These are phyloP conservation scores for Cyberlindnera mrakii DNA, from an alignment of 805 yeast genomes.

Conservation along the genomic window DNA sequence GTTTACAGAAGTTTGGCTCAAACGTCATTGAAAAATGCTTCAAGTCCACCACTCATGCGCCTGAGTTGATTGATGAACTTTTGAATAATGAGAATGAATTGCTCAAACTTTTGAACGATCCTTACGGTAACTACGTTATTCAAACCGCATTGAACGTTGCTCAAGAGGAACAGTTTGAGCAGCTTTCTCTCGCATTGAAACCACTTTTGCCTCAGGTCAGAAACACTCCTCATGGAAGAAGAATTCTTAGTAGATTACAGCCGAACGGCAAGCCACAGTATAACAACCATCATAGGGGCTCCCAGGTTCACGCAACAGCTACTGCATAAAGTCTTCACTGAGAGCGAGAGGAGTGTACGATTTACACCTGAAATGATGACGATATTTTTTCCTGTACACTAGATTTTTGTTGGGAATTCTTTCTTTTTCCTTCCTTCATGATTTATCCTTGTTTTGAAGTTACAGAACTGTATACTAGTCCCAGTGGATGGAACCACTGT, in stretches of 20 bases:
- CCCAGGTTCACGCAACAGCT: too few species aligned
- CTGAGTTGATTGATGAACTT: constrained; percentile 47
- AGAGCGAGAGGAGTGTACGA: too few species aligned
- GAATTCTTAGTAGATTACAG: constrained; percentile 68
- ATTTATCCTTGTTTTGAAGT: background rate
- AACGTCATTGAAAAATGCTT: constrained; percentile 91
- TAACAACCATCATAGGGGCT: background rate
- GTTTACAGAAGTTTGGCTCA: constrained; percentile 88
- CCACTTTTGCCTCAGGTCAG: constrained; percentile 76
- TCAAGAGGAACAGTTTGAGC: constrained; percentile 41
- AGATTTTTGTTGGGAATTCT: background rate
- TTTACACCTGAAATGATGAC: background rate
- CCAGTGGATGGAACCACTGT: background rate
- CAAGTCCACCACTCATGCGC: constrained; percentile 37
- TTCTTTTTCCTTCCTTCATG: background rate
- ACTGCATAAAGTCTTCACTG: too few species aligned
- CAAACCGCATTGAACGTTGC: constrained; percentile 80
- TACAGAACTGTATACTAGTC: background rate
- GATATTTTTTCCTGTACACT: background rate
- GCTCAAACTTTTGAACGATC: constrained; percentile 68
- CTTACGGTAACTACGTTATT: constrained; percentile 90
- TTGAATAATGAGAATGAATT: constrained; percentile 28
- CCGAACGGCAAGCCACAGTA: constrained; percentile 3
- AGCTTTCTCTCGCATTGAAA: constrained; percentile 51
- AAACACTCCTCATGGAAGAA: constrained; percentile 93